These are phyloP conservation scores for Leucocoprinus leucothites DNA, from an alignment of 768 basidiomycete species.

Conservation along the genomic window DNA sequence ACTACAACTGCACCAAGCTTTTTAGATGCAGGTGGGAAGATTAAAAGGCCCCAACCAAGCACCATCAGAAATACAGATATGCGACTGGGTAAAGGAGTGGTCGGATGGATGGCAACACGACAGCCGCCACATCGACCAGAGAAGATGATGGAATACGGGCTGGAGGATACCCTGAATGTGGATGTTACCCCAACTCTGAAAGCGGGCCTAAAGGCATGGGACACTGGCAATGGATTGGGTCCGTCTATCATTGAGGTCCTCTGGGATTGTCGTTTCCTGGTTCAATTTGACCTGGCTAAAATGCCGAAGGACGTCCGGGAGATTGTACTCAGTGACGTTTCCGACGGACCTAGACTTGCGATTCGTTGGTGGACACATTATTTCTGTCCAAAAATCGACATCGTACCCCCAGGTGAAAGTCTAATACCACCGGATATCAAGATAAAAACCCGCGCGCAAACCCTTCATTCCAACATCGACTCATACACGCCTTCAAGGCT, in stretches of 20 bases:
- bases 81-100: conserved; percentile 9
- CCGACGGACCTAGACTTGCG: not conserved
- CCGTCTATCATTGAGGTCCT: conserved; percentile 35
- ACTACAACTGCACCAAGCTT: not conserved
- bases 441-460: not conserved
- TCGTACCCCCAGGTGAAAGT: not conserved
- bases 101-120: conserved; percentile 65
- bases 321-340: not conserved
- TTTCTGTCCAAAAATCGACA: conserved; percentile 7
- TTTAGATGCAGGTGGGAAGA: conserved; percentile 1
- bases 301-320: conserved; percentile 38
- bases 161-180: conserved; percentile 4
- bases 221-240: conserved; percentile 13
- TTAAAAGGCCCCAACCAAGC: conserved; percentile 6
- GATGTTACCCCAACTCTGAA: conserved; percentile 14
- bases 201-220: conserved; percentile 16
- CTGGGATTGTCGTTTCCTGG: conserved; percentile 64
- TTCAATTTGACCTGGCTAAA: conserved; percentile 41
- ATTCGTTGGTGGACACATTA: conserved; percentile 7
- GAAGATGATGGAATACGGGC: conserved; percentile 25
- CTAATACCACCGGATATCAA: not conserved
- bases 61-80: conserved; percentile 7
- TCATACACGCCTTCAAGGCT: not conserved
- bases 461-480: conserved; percentile 3
- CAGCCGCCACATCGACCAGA: conserved; percentile 38